These are phyloP conservation scores for Metarhizium humberi DNA, from an alignment of 2,329 filamentous ascomycete species.

Conservation along the genomic window DNA sequence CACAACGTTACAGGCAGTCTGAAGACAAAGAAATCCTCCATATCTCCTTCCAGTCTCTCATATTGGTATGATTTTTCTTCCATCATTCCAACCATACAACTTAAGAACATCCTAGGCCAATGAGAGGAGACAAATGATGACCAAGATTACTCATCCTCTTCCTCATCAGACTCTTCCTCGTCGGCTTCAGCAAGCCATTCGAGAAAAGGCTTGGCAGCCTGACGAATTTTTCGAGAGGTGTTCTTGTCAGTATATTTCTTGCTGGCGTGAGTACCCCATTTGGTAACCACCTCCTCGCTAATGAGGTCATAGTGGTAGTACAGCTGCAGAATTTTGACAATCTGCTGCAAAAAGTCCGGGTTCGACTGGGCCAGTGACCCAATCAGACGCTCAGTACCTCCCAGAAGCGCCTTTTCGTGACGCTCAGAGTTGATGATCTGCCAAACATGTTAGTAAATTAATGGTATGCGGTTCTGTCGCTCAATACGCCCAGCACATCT, in stretches of 20 bases:
- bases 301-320: constrained; percentile 89
- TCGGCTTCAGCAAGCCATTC: constrained; percentile 88
- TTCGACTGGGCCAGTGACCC: constrained; percentile 62
- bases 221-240: constrained; percentile 90
- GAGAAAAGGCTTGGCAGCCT: constrained; percentile 88
- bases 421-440: constrained; percentile 67
- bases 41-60: neutral
- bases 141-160: constrained; percentile 29
- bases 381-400: constrained; percentile 89
- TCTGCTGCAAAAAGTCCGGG: constrained; percentile 63
- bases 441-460: neutral
- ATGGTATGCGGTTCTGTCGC: neutral
- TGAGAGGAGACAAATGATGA: neutral
- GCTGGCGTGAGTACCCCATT: constrained; percentile 91
- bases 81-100: neutral
- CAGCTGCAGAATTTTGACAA: constrained; percentile 80
- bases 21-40: neutral
- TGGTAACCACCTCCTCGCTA: constrained; percentile 77
- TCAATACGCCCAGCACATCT: too few species aligned
- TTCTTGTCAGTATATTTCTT: constrained; percentile 94
- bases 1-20: neutral
- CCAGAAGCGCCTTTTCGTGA: constrained; percentile 91
- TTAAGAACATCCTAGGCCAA: neutral
- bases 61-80: neutral
- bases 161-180: constrained; percentile 57